Evolutionary conservation across 2,329 filamentous ascomycete genomes (phyloP).

Genomic region (Phialophora chinensis): DNA sequence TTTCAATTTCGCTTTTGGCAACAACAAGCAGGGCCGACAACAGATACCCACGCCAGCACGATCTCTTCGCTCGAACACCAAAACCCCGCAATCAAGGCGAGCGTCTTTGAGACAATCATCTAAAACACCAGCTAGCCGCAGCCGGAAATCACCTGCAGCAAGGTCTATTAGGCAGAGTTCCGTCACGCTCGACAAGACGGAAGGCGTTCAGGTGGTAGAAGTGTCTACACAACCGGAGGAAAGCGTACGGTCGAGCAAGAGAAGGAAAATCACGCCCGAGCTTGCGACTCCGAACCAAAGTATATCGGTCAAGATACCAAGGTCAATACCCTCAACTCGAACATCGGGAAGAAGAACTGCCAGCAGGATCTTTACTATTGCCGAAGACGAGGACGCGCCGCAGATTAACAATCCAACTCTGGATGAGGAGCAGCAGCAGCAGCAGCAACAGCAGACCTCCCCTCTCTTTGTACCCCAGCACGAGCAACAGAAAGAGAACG

Average conservation of each 20-base stretch:
- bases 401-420: not conserved
- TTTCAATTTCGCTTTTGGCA: constrained; percentile 31
- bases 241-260: constrained; percentile 25
- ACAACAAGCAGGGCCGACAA: constrained; percentile 25
- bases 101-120: constrained; percentile 19
- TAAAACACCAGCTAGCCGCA: constrained; percentile 22
- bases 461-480: constrained; percentile 20
- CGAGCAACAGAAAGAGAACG: constrained; percentile 25
- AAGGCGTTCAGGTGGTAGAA: not conserved
- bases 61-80: constrained; percentile 39
- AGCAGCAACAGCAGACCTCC: constrained; percentile 11
- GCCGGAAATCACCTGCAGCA: constrained; percentile 13
- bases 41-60: constrained; percentile 39
- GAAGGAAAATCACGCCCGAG: constrained; percentile 27
- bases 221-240: not conserved
- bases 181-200: not conserved
- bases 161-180: constrained; percentile 17
- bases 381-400: constrained; percentile 23
- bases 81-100: constrained; percentile 37
- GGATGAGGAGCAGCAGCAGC: not conserved
- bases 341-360: constrained; percentile 17
- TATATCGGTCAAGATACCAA: not conserved
- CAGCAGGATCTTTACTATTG: constrained; percentile 24
- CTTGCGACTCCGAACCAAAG: constrained; percentile 10
- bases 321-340: constrained; percentile 7